phyloP scores from a whole-genome alignment of 345 rosid genomes.

The Turritis glabra region DNA sequence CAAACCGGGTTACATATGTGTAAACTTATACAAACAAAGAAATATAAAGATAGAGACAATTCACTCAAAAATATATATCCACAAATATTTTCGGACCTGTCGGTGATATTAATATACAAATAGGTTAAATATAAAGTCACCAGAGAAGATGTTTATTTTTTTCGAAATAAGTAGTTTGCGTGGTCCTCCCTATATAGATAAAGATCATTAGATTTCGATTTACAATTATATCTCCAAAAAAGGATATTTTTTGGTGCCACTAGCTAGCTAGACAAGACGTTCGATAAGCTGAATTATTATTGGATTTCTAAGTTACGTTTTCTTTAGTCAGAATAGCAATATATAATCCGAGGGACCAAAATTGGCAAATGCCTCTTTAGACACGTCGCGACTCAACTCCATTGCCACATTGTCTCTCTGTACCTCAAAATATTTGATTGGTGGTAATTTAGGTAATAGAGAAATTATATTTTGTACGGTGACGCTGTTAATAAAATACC shows the following conservation, averaged over 20 bases:
- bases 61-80: neutral
- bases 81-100: neutral
- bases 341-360: neutral
- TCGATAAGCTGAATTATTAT: conserved; percentile 22
- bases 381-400: conserved; percentile 5
- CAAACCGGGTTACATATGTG: neutral
- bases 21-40: neutral
- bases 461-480: neutral
- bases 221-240: conserved; percentile 13
- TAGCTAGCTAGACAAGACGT: conserved; percentile 28
- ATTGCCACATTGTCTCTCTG: neutral
- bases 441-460: neutral
- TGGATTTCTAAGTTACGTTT: conserved; percentile 26
- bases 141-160: conserved; percentile 6
- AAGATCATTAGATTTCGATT: conserved; percentile 16
- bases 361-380: neutral
- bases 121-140: conserved; percentile 2
- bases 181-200: conserved; percentile 18
- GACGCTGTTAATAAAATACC: neutral
- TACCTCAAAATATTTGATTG: neutral
- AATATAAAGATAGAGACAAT: neutral
- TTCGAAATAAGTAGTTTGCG: conserved; percentile 4
- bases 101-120: conserved; percentile 10
- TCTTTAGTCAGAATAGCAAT: neutral
- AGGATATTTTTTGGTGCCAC: conserved; percentile 20